Evolutionary conservation across 2,329 filamentous ascomycete genomes (phyloP).

Genomic region (Aureobasidium pullulans): DNA sequence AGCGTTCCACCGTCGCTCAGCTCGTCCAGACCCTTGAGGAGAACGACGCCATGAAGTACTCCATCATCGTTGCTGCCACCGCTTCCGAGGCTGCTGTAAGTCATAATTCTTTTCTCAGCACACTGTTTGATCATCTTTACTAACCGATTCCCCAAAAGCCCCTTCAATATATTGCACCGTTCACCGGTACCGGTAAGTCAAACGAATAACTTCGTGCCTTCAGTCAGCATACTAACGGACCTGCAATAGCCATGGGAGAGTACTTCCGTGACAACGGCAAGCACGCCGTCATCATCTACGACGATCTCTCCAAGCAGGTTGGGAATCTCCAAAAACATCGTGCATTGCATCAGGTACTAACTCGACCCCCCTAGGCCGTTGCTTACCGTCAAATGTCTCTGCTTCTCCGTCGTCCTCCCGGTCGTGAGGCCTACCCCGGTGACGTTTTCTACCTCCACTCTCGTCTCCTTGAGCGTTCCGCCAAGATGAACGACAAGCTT

Average conservation of each 20-base stretch:
- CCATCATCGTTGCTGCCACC: constrained; percentile 85
- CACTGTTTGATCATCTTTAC: constrained; percentile 11
- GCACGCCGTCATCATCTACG: constrained; percentile 86
- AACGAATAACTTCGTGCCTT: not conserved
- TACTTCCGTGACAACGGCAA: constrained; percentile 77
- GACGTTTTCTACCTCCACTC: constrained; percentile 99
- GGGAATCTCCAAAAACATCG: too few species aligned
- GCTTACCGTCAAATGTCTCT: constrained; percentile 99
- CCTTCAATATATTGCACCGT: constrained; percentile 88
- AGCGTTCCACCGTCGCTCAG: constrained; percentile 98
- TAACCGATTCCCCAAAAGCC: constrained; percentile 35
- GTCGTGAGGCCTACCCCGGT: constrained; percentile 98
- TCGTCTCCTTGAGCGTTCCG: constrained; percentile 96
- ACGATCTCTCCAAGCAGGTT: too few species aligned
- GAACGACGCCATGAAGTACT: constrained; percentile 99
- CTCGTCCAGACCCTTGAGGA: constrained; percentile 99
- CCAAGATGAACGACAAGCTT: constrained; percentile 96
- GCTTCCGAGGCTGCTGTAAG: constrained; percentile 77
- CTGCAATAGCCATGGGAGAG: constrained; percentile 48
- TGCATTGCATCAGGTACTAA: not conserved
- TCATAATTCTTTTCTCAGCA: constrained; percentile 2
- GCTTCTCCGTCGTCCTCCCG: constrained; percentile 91
- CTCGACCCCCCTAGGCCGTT: constrained; percentile 39
- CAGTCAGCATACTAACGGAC: not conserved
- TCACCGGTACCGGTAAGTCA: constrained; percentile 54